phyloP scores from a whole-genome alignment of 768 basidiomycete genomes.

The Phlebiopsis gigantea region DNA sequence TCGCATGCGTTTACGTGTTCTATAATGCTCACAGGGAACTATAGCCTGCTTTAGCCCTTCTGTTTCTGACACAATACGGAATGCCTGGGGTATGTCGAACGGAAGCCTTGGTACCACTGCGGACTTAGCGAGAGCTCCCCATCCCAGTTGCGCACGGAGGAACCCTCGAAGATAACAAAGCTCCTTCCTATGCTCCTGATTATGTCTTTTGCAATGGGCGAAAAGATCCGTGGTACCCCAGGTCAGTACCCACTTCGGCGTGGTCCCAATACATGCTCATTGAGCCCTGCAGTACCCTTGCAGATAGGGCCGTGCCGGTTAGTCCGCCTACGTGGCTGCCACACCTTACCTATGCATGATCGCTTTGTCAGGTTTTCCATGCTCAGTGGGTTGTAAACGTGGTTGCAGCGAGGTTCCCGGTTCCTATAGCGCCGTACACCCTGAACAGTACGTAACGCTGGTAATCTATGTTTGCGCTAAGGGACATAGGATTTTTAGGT shows the following conservation, averaged over 20 bases:
- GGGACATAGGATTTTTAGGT: not conserved
- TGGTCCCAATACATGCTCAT: not conserved
- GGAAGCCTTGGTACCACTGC: no score
- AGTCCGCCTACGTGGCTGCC: no score
- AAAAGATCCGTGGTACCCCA: conserved; percentile 7
- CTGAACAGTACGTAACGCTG: conserved; percentile 5
- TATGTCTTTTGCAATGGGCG: conserved; percentile 10
- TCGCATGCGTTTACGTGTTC: not conserved
- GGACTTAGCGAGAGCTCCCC: no score
- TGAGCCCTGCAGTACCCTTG: not conserved
- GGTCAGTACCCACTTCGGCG: not conserved
- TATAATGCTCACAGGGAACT: not conserved
- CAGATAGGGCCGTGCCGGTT: conserved; percentile 4
- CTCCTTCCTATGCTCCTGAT: not conserved
- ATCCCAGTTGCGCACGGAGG: conserved; percentile 9
- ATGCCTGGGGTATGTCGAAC: conserved; percentile 9
- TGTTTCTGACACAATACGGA: not conserved
- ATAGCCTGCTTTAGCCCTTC: conserved; percentile 14
- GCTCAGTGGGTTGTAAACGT: conserved; percentile 8
- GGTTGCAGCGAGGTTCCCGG: not conserved
- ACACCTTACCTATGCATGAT: not conserved
- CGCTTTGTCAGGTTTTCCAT: conserved; percentile 6
- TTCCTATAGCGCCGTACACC: conserved; percentile 8
- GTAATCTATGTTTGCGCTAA: not conserved
- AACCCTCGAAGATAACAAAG: not conserved